phyloP scores from a whole-genome alignment of 306 rosid species.

The Gastrolobium bilobum region DNA sequence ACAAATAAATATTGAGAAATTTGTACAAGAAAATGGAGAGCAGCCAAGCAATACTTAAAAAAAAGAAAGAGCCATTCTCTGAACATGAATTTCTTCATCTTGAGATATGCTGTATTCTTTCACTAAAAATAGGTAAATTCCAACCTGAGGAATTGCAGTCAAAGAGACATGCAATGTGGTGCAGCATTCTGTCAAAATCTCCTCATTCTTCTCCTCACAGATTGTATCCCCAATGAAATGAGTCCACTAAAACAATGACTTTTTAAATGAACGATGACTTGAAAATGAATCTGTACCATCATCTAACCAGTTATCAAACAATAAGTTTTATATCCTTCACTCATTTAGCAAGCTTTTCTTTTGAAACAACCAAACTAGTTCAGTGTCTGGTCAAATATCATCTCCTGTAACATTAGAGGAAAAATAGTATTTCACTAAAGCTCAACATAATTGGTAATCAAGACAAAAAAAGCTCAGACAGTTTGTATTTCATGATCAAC shows the following conservation, averaged over 20 bases:
- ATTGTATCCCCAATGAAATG: not conserved
- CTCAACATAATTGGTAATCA: not conserved
- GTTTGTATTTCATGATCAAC: conserved; percentile 21
- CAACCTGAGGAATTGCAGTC: conserved; percentile 45
- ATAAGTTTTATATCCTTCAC: conserved; percentile 39
- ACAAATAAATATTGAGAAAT: conserved; percentile 45
- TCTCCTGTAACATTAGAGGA: conserved; percentile 52
- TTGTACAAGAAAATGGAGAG: conserved; percentile 55
- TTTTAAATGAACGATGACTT: conserved; percentile 27
- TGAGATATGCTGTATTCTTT: conserved; percentile 39
- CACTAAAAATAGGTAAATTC: conserved; percentile 26
- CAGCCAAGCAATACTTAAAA: conserved; percentile 29
- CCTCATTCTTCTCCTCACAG: conserved; percentile 26
- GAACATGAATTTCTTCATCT: conserved; percentile 41
- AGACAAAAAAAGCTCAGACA: conserved; percentile 6
- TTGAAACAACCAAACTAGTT: conserved; percentile 47
- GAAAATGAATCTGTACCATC: conserved; percentile 50
- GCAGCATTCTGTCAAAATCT: conserved; percentile 43
- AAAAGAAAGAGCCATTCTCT: conserved; percentile 19
- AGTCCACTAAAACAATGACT: conserved; percentile 28
- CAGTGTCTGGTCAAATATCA: conserved; percentile 54
- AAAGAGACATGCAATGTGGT: conserved; percentile 43
- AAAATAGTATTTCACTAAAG: conserved; percentile 26
- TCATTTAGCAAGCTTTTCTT: conserved; percentile 51
- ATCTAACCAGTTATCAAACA: conserved; percentile 41